These are phyloP conservation scores for Globisporangium heterothallicum DNA, from an alignment of 352 stramenopile genomes.

Conservation along the genomic window DNA sequence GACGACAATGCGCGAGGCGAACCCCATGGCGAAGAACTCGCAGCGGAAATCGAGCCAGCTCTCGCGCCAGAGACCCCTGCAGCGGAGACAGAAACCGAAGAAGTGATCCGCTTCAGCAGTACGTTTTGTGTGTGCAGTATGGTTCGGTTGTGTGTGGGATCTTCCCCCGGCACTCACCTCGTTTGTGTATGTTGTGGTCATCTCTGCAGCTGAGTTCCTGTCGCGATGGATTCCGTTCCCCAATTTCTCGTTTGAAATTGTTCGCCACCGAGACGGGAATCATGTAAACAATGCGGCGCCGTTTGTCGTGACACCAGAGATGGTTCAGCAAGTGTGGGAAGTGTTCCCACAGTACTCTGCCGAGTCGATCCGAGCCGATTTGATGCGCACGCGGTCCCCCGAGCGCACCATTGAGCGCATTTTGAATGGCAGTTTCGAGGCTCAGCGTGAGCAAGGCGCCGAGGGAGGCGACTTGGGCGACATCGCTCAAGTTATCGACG, in stretches of 20 bases:
- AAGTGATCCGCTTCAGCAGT: conserved; percentile 78
- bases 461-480: conserved; percentile 19
- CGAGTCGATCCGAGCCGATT: conserved; percentile 49
- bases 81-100: conserved; percentile 22
- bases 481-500: conserved; percentile 28
- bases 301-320: conserved; percentile 59
- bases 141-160: conserved; percentile 1
- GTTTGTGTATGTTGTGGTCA: conserved; percentile 10
- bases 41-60: neutral
- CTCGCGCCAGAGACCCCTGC: neutral
- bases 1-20: neutral
- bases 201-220: conserved; percentile 49
- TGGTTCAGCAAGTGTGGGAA: conserved; percentile 69
- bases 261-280: conserved; percentile 33
- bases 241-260: conserved; percentile 73
- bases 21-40: neutral
- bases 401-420: conserved; percentile 75
- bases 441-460: conserved; percentile 24
- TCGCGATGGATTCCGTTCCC: conserved; percentile 66
- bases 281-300: conserved; percentile 16
- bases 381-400: conserved; percentile 46
- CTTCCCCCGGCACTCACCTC: neutral
- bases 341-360: conserved; percentile 67
- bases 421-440: conserved; percentile 42
- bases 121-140: conserved; percentile 25